A percentile compares a stretch with the other conserved stretches of the same genome.
Conservation (phyloP, 768 basidiomycete genomes). For the Lactarius tabidus region DNA sequence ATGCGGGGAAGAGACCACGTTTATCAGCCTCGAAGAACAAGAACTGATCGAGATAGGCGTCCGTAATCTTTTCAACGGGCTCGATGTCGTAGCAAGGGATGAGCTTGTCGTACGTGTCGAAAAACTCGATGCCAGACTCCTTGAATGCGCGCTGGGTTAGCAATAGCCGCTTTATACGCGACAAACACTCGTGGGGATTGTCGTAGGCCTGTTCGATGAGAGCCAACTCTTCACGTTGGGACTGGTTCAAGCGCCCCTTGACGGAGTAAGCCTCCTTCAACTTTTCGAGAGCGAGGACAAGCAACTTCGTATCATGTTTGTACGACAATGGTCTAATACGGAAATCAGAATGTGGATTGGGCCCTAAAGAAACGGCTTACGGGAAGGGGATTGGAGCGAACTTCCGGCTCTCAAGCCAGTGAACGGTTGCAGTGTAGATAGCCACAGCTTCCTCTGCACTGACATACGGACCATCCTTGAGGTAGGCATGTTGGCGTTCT, state of each 20-base stretch:
- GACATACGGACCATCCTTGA: conserved; percentile 99
- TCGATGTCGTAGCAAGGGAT: conserved; percentile 99
- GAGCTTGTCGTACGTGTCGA: conserved; percentile 96
- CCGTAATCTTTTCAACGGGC: conserved; percentile 99
- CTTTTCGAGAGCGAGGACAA: conserved; percentile 96
- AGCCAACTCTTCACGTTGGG: conserved; percentile 95
- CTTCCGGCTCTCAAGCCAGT: conserved; percentile 97
- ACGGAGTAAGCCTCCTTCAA: conserved; percentile 99
- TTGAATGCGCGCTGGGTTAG: conserved; percentile 98
- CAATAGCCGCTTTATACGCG: conserved; percentile 95
- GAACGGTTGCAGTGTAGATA: conserved; percentile 96
- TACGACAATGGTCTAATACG: conserved; percentile 79
- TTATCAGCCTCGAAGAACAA: conserved; percentile 99
- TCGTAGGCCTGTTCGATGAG: conserved; percentile 99
- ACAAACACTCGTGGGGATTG: conserved; percentile 97
- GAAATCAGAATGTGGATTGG: not conserved
- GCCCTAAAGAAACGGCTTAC: conserved; percentile 37
- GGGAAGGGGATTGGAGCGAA: conserved; percentile 99
- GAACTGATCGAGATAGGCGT: conserved; percentile 98
- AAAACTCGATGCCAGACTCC: conserved; percentile 95
- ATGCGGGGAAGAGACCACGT: conserved; percentile 94
- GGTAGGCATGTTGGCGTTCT: conserved; percentile 95
- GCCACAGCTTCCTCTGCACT: conserved; percentile 98
- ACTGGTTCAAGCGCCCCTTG: conserved; percentile 95
- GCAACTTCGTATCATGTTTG: conserved; percentile 97